Percentiles rank a stretch among this genome's conserved stretches.
Conservation (phyloP, 495 filamentous ascomycete species). For the Cryomyces antarcticus region DNA sequence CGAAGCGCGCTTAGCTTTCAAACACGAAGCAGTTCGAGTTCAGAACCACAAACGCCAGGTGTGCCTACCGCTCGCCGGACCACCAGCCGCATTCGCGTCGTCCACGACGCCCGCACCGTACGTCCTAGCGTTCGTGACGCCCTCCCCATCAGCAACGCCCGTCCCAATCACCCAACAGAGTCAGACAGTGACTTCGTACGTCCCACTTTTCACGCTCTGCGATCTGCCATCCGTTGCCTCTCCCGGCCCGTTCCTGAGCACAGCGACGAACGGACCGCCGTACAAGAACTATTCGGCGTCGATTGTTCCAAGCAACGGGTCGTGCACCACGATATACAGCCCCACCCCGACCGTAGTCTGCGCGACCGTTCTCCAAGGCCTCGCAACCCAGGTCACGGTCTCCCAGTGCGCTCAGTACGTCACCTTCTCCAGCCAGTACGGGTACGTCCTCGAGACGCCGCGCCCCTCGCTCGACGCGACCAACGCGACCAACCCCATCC, state of each 20-base stretch:
- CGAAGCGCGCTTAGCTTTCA: no score
- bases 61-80: no score
- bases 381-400: constrained; percentile 10
- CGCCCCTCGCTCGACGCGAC: background rate
- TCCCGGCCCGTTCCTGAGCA: background rate
- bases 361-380: constrained; percentile 14
- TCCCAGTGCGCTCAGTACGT: constrained; percentile 16
- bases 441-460: constrained; percentile 10
- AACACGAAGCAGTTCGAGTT: no score
- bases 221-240: constrained; percentile 10
- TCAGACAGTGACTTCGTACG: constrained; percentile 14
- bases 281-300: constrained; percentile 7
- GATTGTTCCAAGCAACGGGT: constrained; percentile 4
- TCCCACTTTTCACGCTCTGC: constrained; percentile 16
- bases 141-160: constrained; percentile 14
- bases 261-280: background rate
- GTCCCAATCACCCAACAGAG: constrained; percentile 15
- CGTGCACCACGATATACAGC: constrained; percentile 11
- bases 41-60: no score
- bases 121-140: constrained; percentile 12
- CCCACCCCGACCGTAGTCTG: constrained; percentile 13
- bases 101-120: background rate
- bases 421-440: constrained; percentile 18
- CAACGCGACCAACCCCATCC: constrained; percentile 1
- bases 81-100: no score